A percentile compares a stretch with the other conserved stretches of the same genome.
Evolutionary conservation across 2,329 filamentous ascomycete species (phyloP).

Genomic region (Colletotrichum gigasporum): DNA sequence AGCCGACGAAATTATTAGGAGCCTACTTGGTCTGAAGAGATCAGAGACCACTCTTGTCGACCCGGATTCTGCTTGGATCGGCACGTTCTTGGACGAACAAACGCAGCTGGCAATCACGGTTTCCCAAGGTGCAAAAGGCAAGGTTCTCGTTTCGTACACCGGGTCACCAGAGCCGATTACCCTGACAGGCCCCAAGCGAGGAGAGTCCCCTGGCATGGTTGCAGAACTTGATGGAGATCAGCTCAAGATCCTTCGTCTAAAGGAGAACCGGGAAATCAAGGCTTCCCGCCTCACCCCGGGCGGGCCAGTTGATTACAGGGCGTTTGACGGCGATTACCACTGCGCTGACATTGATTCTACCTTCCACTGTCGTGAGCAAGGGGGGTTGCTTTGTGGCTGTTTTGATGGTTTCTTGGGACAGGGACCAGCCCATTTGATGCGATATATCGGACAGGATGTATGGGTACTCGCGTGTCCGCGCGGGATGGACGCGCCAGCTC

Average conservation of each 20-base stretch:
- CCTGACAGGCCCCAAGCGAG: constrained; percentile 32
- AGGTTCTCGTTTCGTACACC: constrained; percentile 42
- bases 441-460: constrained; percentile 47
- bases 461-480: constrained; percentile 49
- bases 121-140: constrained; percentile 36
- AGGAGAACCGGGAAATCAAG: constrained; percentile 32
- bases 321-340: constrained; percentile 44
- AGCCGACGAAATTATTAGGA: constrained; percentile 42
- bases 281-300: neutral
- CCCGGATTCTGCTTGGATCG: constrained; percentile 40
- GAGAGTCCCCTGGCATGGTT: constrained; percentile 36
- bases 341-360: constrained; percentile 47
- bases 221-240: constrained; percentile 42
- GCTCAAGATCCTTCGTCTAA: constrained; percentile 37
- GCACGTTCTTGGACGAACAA: constrained; percentile 48
- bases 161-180: constrained; percentile 36
- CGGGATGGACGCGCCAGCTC: constrained; percentile 50
- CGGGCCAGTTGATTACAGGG: constrained; percentile 34
- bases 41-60: constrained; percentile 14
- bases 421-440: constrained; percentile 48
- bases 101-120: constrained; percentile 44
- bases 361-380: constrained; percentile 44
- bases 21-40: constrained; percentile 38
- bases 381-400: constrained; percentile 50
- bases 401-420: constrained; percentile 52